Evolutionary conservation across 768 basidiomycete genomes (phyloP), one percentile per base, ranked within the genome.

Genomic region (Rhizopogon vinicolor): DNA sequence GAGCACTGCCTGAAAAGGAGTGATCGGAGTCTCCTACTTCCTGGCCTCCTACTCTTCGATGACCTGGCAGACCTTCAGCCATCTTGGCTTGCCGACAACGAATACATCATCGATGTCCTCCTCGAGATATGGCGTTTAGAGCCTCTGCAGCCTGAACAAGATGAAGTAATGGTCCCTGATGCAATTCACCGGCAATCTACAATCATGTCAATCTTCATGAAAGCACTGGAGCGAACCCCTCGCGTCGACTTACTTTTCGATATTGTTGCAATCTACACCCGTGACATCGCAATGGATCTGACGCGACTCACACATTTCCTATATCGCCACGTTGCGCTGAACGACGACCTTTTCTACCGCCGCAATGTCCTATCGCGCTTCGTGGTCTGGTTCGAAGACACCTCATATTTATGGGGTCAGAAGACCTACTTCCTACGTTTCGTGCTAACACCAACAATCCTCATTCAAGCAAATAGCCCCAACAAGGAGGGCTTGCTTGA

Each of bases 181-280:
- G 64, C 77, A 42, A 75, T 80, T 14, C 84, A 83, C 56, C 75
- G 84, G 55, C 84, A 87, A 59, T 75, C 79, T 5, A 70, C 91
- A 46, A 78, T 93, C 62, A 71, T 93, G 41, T 78, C 83, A 5
- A 84, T 98, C 57, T 93, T 98, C 71, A 83, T 85, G 60, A 81
- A 82, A 52, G 82, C 83, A 0, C 75, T 93, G 44, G 76, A 85
- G 59, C 78, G 82, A 52, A 78, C 81, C n/a, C 83, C 86, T 42
- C 87, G 92, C 44, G 81, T 97, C 45, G 91, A 96, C 63, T 74
- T 99, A 7, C 73, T 98, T 9, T 97, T 97, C 68, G 93, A 95
- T 54, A 75, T 97, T 39, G 84, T 91, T 46, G 83, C 85, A 10
- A 73, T 93, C 45, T 98, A 87, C 72, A 85, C 87, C 25, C 86